These are phyloP conservation scores for Ustilago cynodontis DNA, from an alignment of 1,284 basidiomycete genomes.

Conservation along the genomic window DNA sequence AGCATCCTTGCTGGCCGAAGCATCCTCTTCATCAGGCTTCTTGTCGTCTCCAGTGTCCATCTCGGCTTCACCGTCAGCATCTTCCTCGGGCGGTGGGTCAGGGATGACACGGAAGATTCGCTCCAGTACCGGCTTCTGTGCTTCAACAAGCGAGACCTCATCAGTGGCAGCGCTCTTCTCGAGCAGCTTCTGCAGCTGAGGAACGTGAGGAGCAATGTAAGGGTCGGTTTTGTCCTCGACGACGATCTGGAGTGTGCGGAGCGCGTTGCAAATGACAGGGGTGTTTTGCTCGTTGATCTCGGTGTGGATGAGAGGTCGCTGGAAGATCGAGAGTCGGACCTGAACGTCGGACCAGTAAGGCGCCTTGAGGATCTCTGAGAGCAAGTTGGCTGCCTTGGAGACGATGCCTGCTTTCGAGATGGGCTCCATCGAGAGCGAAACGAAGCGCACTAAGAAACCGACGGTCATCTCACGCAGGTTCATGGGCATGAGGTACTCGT, in stretches of 20 bases:
- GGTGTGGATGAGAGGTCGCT: conserved; percentile 71
- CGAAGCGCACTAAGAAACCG: conserved; percentile 90
- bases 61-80: conserved; percentile 55
- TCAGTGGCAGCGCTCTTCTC: conserved; percentile 69
- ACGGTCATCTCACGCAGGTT: conserved; percentile 76
- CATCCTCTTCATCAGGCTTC: conserved; percentile 78
- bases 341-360: conserved; percentile 93
- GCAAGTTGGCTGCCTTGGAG: conserved; percentile 81
- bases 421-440: conserved; percentile 80
- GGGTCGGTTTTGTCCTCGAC: conserved; percentile 83
- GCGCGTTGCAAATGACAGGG: conserved; percentile 82
- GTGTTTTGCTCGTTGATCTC: conserved; percentile 79
- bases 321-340: conserved; percentile 78
- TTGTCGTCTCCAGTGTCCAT: conserved; percentile 74
- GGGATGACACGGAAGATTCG: conserved; percentile 87
- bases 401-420: conserved; percentile 77
- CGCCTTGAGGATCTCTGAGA: conserved; percentile 84
- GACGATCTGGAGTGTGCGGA: conserved; percentile 90
- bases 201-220: conserved; percentile 84
- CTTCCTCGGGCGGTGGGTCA: conserved; percentile 53
- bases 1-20: conserved; percentile 24
- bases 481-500: conserved; percentile 61
- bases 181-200: conserved; percentile 86
- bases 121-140: conserved; percentile 77
- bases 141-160: conserved; percentile 58